Conservation (phyloP, 169 alveolate genomes). For the Theileria parva region DNA sequence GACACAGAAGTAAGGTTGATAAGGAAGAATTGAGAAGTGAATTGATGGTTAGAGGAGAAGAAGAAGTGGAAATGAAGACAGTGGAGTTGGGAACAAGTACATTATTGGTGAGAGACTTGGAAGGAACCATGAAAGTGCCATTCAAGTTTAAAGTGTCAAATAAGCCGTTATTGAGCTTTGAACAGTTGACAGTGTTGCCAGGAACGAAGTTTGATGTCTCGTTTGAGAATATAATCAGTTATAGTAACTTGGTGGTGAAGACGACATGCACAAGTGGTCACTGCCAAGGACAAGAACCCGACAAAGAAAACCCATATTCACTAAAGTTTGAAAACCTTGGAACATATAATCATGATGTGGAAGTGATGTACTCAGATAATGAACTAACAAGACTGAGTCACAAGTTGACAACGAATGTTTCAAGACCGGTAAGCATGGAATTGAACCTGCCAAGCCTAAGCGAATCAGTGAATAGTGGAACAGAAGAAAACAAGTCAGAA, state of each 20-base stretch:
- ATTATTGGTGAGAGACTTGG: background rate
- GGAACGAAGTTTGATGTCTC: conserved; percentile 1
- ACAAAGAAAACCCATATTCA: background rate
- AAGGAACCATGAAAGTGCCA: background rate
- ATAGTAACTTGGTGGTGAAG: background rate
- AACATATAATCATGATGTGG: background rate
- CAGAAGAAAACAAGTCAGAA: background rate
- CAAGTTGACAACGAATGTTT: background rate
- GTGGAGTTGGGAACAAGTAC: background rate
- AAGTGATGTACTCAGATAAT: background rate
- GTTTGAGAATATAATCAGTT: background rate
- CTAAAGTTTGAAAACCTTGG: background rate
- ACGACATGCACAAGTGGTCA: background rate
- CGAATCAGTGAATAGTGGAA: background rate
- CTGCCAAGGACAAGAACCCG: background rate
- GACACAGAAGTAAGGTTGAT: background rate
- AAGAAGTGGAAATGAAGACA: background rate
- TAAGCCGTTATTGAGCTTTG: background rate
- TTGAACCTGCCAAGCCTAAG: background rate
- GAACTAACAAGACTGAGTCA: background rate
- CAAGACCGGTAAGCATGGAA: background rate
- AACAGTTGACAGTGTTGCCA: background rate
- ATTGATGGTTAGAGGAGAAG: background rate
- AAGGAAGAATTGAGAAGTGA: background rate
- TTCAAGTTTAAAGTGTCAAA: background rate